Base-by-base conservation (phyloP, 2,329 filamentous ascomycete species). In the Trichoderma semiorbis region DNA sequence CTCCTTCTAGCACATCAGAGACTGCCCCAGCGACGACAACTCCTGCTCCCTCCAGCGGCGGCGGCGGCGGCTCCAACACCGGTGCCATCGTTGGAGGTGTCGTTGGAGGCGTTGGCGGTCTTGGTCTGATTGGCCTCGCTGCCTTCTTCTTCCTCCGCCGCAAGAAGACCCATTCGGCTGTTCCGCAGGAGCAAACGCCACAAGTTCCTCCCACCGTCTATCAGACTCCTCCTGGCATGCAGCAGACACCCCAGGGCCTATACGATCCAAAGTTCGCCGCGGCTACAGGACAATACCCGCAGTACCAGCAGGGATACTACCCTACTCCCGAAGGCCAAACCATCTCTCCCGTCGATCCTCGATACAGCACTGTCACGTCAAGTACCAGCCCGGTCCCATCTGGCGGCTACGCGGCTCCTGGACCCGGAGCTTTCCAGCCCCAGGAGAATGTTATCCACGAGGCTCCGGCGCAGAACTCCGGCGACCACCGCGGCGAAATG, bases 61-160 rank as follows among this genome's bases (percentile, higher is more conserved):
- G 66, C 50, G 36, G 63, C 57, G 65, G 24, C 36, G 36, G 50
- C 14, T 72, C 66, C 55, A 60, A 68, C 57, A 71, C 80, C 24
- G 81, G 81, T 6, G 76, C 80, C 69, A 83, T 83, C 53, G 81
- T 82, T 2, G 81, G 81, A 26, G 81, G 80, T 43, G 80, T 81
- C 21, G 78, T 83, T 5, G 81, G 81, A 16, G 81, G 81, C 62
- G 72, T 83, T 10, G 81, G 75, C 0, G 78, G 76, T 32, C 74
- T 83, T 43, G 80, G 74, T 30, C 72, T 81, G 65, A 69, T 77
- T 21, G 77, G 74, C 21, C 73, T 79, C 14, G 78, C 75, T n/a
- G 72, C 78, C 10, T 78, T 78, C 71, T 77, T 83, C 72, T 72
- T 79, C 71, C 74, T 81, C 63, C 77, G 80, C 71, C 74, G 70